Evolutionary conservation across 371 early-diverging fungal species (phyloP), one percentile per base, ranked within the genome.

Genomic region (Apophysomyces ossiformis): DNA sequence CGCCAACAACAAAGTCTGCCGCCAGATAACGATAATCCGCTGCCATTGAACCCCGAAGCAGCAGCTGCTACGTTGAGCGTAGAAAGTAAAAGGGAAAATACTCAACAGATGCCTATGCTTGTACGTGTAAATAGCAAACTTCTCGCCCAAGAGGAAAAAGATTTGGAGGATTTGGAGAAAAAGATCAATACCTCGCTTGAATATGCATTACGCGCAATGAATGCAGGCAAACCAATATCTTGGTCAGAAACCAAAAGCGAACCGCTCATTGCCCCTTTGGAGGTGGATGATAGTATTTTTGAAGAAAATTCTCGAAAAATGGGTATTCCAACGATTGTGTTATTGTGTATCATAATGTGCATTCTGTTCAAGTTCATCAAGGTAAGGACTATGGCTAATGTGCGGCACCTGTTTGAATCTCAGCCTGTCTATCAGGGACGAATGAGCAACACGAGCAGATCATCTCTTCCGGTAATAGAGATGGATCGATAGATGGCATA

Each of bases 301-400:
- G 54, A 50, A 50, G 54, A 50, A 21, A 18, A n/a, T 21, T 50
- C 54, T 21, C 54, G 9, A 9, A 50, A 50, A 21, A 50, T 21
- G 7, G 21, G 7, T 8, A 50, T 50, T 5, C n/a, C 16, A 26
- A 21, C 21, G 21, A 21, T 50, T 11, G 54, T 21, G 21, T 21
- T 50, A 8, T 4, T 50, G 5, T 8, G n/a, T 11, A 21, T 50
- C 1, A 16, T 50, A 21, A 50, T 50, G 11, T 50, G 26, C 21
- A 21, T 50, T 21, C 54, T 50, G 16, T 21, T 50, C 4, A 50
- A 50, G 21, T 18, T 50, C 7, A 26, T n/a, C 16, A 50, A 50
- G 54, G 54, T 50, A 50, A 41, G 41, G 41, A 41, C 32, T 12
- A 26, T 50, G 54, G 47, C 21, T 18, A 50, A 50, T 21, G 54